phyloP scores from a whole-genome alignment of 768 basidiomycete species.

The Hypholoma sublateritium region DNA sequence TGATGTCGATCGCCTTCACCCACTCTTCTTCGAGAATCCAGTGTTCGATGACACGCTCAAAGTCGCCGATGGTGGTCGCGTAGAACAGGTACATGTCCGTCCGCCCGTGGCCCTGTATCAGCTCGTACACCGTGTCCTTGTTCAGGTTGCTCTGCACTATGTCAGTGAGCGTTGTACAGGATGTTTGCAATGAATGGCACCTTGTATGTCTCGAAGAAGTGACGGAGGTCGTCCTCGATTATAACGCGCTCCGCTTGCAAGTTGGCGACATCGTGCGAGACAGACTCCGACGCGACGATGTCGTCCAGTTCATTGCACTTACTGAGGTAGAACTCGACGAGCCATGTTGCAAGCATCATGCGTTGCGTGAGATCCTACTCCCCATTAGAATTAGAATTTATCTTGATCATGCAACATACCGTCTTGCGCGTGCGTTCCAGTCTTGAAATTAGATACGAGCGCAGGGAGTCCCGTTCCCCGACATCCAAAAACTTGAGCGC shows the following conservation, averaged over 20 bases:
- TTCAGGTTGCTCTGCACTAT: constrained; percentile 74
- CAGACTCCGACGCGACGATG: constrained; percentile 82
- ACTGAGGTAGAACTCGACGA: constrained; percentile 94
- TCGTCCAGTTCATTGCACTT: constrained; percentile 98
- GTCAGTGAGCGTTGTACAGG: neutral
- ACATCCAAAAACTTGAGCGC: constrained; percentile 86
- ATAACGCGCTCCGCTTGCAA: constrained; percentile 76
- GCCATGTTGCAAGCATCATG: constrained; percentile 98
- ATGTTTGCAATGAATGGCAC: constrained; percentile 35
- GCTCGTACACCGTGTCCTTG: constrained; percentile 82
- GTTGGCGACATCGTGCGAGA: constrained; percentile 82
- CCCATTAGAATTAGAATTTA: neutral
- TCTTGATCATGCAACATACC: constrained; percentile 42
- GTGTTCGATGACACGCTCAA: constrained; percentile 83
- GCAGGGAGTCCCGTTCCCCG: constrained; percentile 85
- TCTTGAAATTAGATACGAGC: constrained; percentile 86
- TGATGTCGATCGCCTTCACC: constrained; percentile 85
- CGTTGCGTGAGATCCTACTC: constrained; percentile 86
- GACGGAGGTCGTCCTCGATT: constrained; percentile 88
- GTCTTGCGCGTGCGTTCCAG: constrained; percentile 83
- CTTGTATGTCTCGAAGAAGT: constrained; percentile 95
- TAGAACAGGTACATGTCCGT: constrained; percentile 92
- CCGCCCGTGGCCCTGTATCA: constrained; percentile 91
- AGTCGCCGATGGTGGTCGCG: constrained; percentile 80
- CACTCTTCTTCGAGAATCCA: constrained; percentile 94